Conservation (phyloP, 139 green algal species). For the Penium margaritaceum region DNA sequence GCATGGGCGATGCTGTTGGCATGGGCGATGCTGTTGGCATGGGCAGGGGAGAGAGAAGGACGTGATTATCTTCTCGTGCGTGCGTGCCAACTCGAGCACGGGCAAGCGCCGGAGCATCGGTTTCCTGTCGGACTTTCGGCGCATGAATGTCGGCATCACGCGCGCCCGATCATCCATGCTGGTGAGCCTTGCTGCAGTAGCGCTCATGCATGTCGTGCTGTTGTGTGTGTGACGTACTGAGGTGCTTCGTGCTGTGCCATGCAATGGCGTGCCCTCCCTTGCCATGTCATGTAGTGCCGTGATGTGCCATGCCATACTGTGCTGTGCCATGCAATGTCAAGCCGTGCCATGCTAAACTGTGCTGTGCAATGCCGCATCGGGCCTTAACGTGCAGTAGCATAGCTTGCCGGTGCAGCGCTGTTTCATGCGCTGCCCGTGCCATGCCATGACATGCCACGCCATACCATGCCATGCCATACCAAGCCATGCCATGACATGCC, state of each 20-base stretch:
- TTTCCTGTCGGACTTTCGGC: slow-evolving; percentile 67
- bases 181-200: slow-evolving; percentile 38
- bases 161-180: slow-evolving; percentile 68
- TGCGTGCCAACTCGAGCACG: slow-evolving; percentile 44
- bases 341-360: no score
- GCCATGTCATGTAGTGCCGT: not conserved
- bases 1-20: no score
- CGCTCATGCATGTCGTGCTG: not conserved
- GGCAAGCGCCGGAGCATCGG: slow-evolving; percentile 38
- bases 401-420: no score
- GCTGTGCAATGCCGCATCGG: no score
- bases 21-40: no score
- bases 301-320: slow-evolving; percentile 7
- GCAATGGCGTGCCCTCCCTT: not conserved
- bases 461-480: no score
- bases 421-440: no score
- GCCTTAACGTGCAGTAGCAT: no score
- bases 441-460: no score
- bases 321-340: slow-evolving; percentile 3
- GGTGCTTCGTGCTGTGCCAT: not conserved
- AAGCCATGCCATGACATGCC: no score
- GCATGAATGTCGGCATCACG: slow-evolving; percentile 86
- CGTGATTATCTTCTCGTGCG: slow-evolving; percentile 71
- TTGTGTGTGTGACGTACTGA: not conserved
- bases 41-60: slow-evolving; percentile 85